Base-by-base conservation (phyloP, 805 yeast species). In the Candida sphagnicola region DNA sequence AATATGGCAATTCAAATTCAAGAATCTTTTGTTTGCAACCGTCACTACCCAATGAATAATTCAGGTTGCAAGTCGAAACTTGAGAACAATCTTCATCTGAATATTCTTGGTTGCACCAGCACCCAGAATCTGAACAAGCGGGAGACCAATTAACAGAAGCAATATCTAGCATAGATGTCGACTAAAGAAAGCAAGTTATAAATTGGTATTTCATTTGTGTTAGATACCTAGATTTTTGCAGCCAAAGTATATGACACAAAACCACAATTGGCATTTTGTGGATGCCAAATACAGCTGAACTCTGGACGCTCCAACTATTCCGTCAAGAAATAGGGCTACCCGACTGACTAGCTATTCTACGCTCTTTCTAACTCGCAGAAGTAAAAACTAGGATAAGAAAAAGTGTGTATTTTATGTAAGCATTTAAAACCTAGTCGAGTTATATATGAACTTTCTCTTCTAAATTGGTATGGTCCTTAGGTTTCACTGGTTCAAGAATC, bases 1-100 rank as follows among this genome's bases (percentile, higher is more conserved):
- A 53, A 35, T 33, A 55, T 3, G 61, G 61, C 14, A 54, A 41
- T 18, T 17, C 8, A 12, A 5, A 16, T n/a, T n/a, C 19, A 21
- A 15, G 6, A 21, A 31, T 16, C 6, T 16, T 8, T 18, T 12
- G 17, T n/a, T 21, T 21, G 10, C 10, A 21, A 21, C 10, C 24
- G 10, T 10, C n/a, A n/a, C n/a, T n/a, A n/a, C n/a, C n/a, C n/a
- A n/a, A n/a, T n/a, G n/a, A n/a, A n/a, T n/a, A n/a, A n/a, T n/a
- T n/a, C n/a, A n/a, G n/a, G n/a, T n/a, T n/a, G n/a, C n/a, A n/a
- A n/a, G n/a, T n/a, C n/a, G n/a, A n/a, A n/a, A n/a, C n/a, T n/a
- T n/a, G n/a, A n/a, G n/a, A n/a, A n/a, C n/a, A n/a, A n/a, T n/a
- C n/a, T n/a, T n/a, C n/a, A n/a, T n/a, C n/a, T n/a, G n/a, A n/a